A percentile compares a stretch with the other conserved stretches of the same genome.
phyloP scores from a whole-genome alignment of 148 eudicot species.

The Arbutus unedo region DNA sequence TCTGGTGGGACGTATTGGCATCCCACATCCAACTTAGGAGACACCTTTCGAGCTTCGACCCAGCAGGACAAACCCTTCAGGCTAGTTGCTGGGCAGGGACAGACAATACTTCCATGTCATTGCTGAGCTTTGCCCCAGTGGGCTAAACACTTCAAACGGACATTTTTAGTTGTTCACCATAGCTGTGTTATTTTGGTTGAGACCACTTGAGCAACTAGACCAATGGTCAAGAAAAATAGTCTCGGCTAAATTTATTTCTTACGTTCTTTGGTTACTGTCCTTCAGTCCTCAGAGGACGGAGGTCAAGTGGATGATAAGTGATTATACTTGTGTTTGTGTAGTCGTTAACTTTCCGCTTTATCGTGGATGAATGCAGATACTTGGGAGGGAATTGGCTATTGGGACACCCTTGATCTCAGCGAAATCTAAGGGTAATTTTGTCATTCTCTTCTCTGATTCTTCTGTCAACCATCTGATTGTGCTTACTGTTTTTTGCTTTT shows the following conservation, averaged over 20 bases:
- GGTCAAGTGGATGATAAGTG: background rate
- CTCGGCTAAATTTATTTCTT: background rate
- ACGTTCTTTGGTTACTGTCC: background rate
- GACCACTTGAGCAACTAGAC: background rate
- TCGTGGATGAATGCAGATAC: slow-evolving; percentile 47
- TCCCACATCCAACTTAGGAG: background rate
- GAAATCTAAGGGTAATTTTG: slow-evolving; percentile 38
- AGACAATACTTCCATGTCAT: background rate
- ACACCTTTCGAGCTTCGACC: background rate
- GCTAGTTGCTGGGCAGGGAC: background rate
- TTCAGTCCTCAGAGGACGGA: background rate
- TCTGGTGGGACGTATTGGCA: background rate
- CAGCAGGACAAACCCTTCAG: background rate
- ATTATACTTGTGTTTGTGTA: background rate
- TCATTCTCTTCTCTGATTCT: background rate
- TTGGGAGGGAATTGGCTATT: slow-evolving; percentile 35
- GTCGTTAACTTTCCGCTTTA: slow-evolving; percentile 26
- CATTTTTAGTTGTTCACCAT: background rate
- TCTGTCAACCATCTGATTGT: background rate
- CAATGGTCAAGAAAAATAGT: background rate
- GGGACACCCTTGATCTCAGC: slow-evolving; percentile 30
- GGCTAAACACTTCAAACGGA: background rate
- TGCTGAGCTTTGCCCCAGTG: background rate
- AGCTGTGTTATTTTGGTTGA: background rate
- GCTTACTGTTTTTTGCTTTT: background rate